These are phyloP conservation scores for Pseudognaphalium luteoalbum DNA, from an alignment of 129 eudicot species.

Conservation along the genomic window DNA sequence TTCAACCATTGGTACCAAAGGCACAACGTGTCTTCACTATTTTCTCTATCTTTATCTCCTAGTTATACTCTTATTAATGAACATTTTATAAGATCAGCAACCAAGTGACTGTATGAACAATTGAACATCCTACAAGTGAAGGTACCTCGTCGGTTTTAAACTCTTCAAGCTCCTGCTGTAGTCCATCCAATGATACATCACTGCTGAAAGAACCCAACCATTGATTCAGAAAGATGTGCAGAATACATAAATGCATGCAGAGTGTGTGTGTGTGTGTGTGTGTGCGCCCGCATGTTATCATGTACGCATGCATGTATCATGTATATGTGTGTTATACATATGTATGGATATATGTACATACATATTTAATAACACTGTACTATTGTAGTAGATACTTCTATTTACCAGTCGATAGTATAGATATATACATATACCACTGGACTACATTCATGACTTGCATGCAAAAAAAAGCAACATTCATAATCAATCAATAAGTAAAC, in stretches of 20 bases:
- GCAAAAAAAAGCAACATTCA: constrained; percentile 2
- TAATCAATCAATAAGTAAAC: background rate
- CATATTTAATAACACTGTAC: background rate
- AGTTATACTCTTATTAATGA: background rate
- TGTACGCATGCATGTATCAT: no score
- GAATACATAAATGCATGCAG: background rate
- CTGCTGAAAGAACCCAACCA: constrained; percentile 50
- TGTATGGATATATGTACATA: background rate
- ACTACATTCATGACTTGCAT: background rate
- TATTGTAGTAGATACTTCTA: background rate
- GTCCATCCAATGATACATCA: constrained; percentile 87
- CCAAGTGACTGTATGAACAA: constrained; percentile 1
- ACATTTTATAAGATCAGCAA: background rate
- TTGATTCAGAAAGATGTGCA: constrained; percentile 11
- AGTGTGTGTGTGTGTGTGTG: background rate
- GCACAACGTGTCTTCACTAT: background rate
- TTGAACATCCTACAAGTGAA: constrained; percentile 3
- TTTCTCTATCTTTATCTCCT: background rate
- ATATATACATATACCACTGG: background rate
- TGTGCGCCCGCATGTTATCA: no score
- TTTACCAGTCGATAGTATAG: no score
- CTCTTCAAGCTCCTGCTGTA: constrained; percentile 87
- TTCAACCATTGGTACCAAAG: no score
- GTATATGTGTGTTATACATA: background rate
- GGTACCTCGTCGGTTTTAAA: constrained; percentile 76